These are phyloP conservation scores for Datisca glomerata DNA, from an alignment of 306 rosid genomes.

Conservation along the genomic window DNA sequence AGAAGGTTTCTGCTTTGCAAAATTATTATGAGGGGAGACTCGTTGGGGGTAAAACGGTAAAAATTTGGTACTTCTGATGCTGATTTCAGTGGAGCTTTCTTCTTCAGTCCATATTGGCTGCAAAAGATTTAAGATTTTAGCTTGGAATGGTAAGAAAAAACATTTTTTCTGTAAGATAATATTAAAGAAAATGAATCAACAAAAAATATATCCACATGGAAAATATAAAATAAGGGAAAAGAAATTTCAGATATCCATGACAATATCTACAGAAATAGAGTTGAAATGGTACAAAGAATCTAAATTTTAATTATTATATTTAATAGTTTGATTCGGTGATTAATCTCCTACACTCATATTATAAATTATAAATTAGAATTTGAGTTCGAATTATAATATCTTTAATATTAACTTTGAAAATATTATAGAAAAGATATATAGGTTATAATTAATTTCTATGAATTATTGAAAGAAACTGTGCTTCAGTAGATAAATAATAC, in stretches of 20 bases:
- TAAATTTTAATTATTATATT: not conserved
- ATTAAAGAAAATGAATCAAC: too few relatives aligned
- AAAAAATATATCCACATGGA: too few relatives aligned
- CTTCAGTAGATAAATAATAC: too few relatives aligned
- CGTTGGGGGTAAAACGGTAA: slow-evolving; percentile 36
- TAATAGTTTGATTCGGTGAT: too few relatives aligned
- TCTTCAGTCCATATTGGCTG: slow-evolving; percentile 92
- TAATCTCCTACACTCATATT: too few relatives aligned
- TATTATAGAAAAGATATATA: too few relatives aligned
- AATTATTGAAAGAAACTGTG: too few relatives aligned
- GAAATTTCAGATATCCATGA: not conserved
- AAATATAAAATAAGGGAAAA: too few relatives aligned
- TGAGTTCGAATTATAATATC: too few relatives aligned
- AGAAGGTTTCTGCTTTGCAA: slow-evolving; percentile 25
- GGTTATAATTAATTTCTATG: too few relatives aligned
- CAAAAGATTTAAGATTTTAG: slow-evolving; percentile 5
- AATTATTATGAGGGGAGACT: slow-evolving; percentile 25
- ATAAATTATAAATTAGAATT: too few relatives aligned
- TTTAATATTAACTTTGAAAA: too few relatives aligned
- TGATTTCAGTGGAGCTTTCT: slow-evolving; percentile 35
- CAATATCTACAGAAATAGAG: not conserved
- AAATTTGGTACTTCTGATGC: slow-evolving; percentile 16
- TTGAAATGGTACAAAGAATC: not conserved
- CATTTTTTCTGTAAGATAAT: not conserved
- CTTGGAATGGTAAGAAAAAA: not conserved